Evolutionary conservation across 2,329 filamentous ascomycete species (phyloP).

Genomic region (Ophiostoma himal-ulmi): DNA sequence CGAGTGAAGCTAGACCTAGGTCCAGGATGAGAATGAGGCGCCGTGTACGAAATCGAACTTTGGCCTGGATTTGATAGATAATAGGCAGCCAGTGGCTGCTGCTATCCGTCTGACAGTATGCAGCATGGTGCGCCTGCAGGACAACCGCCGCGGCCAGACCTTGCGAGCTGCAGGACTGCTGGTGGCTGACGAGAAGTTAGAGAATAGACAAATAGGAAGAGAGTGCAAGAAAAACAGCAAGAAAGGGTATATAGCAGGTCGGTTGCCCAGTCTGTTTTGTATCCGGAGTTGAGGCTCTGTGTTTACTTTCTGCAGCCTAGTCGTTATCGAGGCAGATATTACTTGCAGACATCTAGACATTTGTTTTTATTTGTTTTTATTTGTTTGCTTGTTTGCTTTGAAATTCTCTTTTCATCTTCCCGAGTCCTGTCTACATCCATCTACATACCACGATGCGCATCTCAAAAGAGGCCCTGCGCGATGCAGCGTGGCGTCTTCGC

Average conservation of each 20-base stretch:
- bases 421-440: too few relatives aligned
- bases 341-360: too few relatives aligned
- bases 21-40: too few relatives aligned
- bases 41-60: too few relatives aligned
- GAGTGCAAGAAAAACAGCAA: background rate
- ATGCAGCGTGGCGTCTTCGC: constrained; percentile 27
- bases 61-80: background rate
- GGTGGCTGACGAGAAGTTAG: background rate
- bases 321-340: too few relatives aligned
- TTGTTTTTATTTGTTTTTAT: background rate
- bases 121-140: background rate
- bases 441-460: background rate
- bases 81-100: background rate
- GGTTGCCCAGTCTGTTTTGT: background rate
- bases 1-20: background rate
- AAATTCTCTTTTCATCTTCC: background rate
- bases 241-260: background rate
- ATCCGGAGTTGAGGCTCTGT: too few relatives aligned
- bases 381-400: background rate
- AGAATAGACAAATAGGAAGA: background rate
- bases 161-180: background rate
- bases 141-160: background rate
- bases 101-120: too few relatives aligned
- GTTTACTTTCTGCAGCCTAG: too few relatives aligned
- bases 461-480: constrained; percentile 8